phyloP scores from a whole-genome alignment of 1,284 basidiomycete genomes.

The Peniophora sp. region DNA sequence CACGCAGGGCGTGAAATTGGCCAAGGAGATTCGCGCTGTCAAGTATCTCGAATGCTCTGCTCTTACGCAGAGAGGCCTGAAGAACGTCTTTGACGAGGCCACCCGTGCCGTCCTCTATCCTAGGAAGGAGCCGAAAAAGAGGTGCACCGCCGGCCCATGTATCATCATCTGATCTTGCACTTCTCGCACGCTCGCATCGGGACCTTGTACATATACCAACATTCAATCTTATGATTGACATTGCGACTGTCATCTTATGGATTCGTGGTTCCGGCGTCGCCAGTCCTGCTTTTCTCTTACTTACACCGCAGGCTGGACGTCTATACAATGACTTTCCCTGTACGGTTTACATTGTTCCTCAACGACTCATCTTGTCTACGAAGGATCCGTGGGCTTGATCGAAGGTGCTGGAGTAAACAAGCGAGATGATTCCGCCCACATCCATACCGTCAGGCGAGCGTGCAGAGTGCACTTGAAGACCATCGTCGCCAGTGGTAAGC shows the following conservation, averaged over 20 bases:
- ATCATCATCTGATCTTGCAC: slow-evolving; percentile 49
- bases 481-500: too few relatives aligned
- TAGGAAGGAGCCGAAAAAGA: slow-evolving; percentile 41
- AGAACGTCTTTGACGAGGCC: slow-evolving; percentile 96
- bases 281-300: too few relatives aligned
- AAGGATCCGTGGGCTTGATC: too few relatives aligned
- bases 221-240: slow-evolving; percentile 14
- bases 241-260: slow-evolving; percentile 16
- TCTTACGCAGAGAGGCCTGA: slow-evolving; percentile 94
- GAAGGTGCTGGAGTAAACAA: too few relatives aligned
- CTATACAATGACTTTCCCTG: too few relatives aligned
- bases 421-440: too few relatives aligned
- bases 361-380: too few relatives aligned
- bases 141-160: slow-evolving; percentile 45
- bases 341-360: too few relatives aligned
- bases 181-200: slow-evolving; percentile 19
- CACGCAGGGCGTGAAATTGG: slow-evolving; percentile 85
- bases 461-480: too few relatives aligned
- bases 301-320: too few relatives aligned
- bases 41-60: slow-evolving; percentile 98
- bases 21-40: slow-evolving; percentile 90
- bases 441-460: too few relatives aligned
- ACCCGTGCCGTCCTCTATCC: slow-evolving; percentile 83
- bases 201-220: slow-evolving; percentile 12
- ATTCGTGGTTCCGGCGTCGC: too few relatives aligned